Evolutionary conservation across 805 yeast genomes (phyloP).

Genomic region (Wickerhamomyces ciferrii): DNA sequence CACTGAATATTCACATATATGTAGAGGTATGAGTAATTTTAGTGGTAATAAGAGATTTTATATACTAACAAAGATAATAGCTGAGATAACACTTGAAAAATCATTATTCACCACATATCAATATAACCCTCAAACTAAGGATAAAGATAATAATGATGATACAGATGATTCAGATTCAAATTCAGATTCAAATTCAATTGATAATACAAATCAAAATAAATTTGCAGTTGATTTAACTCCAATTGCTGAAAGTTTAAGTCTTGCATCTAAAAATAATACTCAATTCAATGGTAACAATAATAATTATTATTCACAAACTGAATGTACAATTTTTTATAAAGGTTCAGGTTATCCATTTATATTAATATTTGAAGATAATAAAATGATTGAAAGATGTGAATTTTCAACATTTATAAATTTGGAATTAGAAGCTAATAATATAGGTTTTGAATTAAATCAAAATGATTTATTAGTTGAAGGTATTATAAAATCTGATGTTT

Average conservation of each 20-base stretch:
- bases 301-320: constrained; percentile 20
- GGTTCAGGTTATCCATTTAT: constrained; percentile 50
- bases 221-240: constrained; percentile 40
- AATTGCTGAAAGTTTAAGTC: constrained; percentile 45
- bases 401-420: constrained; percentile 37
- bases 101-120: constrained; percentile 28
- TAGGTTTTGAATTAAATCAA: constrained; percentile 38
- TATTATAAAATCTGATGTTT: constrained; percentile 44
- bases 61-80: no score
- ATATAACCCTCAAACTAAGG: constrained; percentile 11
- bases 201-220: constrained; percentile 16
- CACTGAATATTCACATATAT: constrained; percentile 39
- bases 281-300: background rate
- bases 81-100: constrained; percentile 31
- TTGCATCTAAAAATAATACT: constrained; percentile 25
- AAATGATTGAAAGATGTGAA: constrained; percentile 53
- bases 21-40: constrained; percentile 10
- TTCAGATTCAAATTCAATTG: constrained; percentile 5
- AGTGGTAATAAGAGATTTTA: no score
- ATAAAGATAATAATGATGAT: constrained; percentile 1
- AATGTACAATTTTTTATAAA: constrained; percentile 45
- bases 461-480: constrained; percentile 43
- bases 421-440: constrained; percentile 25
- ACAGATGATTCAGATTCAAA: constrained; percentile 9
- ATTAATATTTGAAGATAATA: constrained; percentile 47